Evolutionary conservation across 2,329 filamentous ascomycete genomes (phyloP), one percentile per base, ranked within the genome.

Genomic region (Trichoderma pleuroti): DNA sequence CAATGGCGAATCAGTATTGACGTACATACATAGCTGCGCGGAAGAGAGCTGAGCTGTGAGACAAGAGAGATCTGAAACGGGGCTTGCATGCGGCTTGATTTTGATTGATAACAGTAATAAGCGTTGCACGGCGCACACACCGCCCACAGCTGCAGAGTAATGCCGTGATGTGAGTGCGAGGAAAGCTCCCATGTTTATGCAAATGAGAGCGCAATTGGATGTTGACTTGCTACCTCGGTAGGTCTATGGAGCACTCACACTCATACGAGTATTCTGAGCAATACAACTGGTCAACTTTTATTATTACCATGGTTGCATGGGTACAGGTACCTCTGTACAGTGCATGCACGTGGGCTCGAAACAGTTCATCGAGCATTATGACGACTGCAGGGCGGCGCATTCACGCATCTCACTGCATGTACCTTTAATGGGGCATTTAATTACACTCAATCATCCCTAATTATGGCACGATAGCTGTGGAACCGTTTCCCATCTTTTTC

Each of bases 331-430:
- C 30, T 63, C n/a, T n/a, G n/a, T n/a, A n/a, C n/a, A n/a, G n/a
- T n/a, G 56, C 63, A 56, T 66, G 21, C 59, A 62, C 34, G 59
- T 62, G 59, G 34, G 34, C 14, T 62, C 24, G n/a, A 26, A 34
- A 66, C 63, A 39, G 52, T 30, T 57, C 63, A 66, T 30, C 32
- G 26, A 39, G 36, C 52, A 68, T 46, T 36, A 68, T 60, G 54
- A 49, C 56, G 56, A 57, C 65, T 68, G 65, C 36, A 68, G 52
- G 54, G 54, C 65, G 54, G 39, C 63, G 52, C 63, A 57, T 57
- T 30, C 65, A 32, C 24, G n/a, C 65, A 60, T 68, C 65, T 68
- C 56, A 68, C 56, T 57, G 42, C 52, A 28, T 56, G 46, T 62
- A 60, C 24, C 54, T 34, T 52, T 60, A 32, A 68, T 61, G 65